Conservation (phyloP, 2,329 filamentous ascomycete genomes). For the Xylariaceae sp. region DNA sequence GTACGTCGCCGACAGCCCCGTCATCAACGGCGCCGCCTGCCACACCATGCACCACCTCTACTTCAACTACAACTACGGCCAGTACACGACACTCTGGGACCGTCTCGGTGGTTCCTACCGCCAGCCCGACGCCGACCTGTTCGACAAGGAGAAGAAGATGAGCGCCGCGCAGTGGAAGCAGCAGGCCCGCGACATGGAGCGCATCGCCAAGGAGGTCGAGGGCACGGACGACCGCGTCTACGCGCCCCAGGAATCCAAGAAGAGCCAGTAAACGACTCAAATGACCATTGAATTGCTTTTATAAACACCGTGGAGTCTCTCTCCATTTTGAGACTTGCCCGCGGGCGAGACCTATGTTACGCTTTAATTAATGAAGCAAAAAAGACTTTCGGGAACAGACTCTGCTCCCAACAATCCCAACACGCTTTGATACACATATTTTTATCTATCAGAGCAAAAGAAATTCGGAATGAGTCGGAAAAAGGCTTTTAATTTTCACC, state of each 20-base stretch:
- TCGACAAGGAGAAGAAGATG: constrained; percentile 82
- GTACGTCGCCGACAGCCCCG: constrained; percentile 82
- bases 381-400: not conserved
- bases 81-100: constrained; percentile 92
- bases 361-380: no score
- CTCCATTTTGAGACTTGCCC: no score
- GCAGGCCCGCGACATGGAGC: constrained; percentile 56
- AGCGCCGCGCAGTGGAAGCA: constrained; percentile 71
- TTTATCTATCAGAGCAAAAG: no score
- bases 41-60: constrained; percentile 87
- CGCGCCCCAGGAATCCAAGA: constrained; percentile 43
- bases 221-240: constrained; percentile 50
- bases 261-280: constrained; percentile 35
- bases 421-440: not conserved
- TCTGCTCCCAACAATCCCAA: no score
- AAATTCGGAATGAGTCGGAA: not conserved
- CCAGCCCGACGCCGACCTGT: constrained; percentile 79
- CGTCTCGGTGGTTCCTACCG: constrained; percentile 81
- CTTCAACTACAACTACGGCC: constrained; percentile 89
- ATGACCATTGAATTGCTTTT: not conserved
- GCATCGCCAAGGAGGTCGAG: constrained; percentile 56
- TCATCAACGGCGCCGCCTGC: constrained; percentile 92
- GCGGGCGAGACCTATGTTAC: no score
- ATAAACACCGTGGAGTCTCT: not conserved
- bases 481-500: not conserved